Percentiles rank a stretch among this genome's conserved stretches.
Evolutionary conservation across 805 yeast genomes (phyloP).

Genomic region (Cyberlindnera galapagoensis): DNA sequence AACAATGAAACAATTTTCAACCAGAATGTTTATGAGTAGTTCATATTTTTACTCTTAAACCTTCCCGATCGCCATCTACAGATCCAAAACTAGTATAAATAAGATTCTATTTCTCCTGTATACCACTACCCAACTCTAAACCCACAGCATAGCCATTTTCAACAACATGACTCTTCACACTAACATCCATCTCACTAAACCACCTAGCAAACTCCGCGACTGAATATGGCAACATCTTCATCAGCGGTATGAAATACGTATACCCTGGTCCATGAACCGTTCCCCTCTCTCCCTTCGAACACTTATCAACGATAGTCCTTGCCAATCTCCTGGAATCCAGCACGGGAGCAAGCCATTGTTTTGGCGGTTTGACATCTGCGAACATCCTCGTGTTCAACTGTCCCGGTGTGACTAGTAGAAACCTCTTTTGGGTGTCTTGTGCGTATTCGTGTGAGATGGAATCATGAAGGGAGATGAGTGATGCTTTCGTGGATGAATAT

Average conservation of each 20-base stretch:
- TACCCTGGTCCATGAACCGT: slow-evolving; percentile 68
- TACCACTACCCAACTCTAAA: no score
- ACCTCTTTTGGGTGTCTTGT: slow-evolving; percentile 49
- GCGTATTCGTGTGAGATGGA: slow-evolving; percentile 68
- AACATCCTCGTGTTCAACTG: slow-evolving; percentile 76
- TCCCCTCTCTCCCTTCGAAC: slow-evolving; percentile 61
- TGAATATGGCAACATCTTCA: slow-evolving; percentile 66
- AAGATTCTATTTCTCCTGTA: no score
- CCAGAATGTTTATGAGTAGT: no score
- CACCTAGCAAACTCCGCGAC: slow-evolving; percentile 34
- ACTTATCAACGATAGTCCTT: slow-evolving; percentile 40
- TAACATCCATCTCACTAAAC: slow-evolving; percentile 61
- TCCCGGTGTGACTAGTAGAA: slow-evolving; percentile 77
- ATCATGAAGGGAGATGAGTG: slow-evolving; percentile 77
- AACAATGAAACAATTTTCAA: no score
- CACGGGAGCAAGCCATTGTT: slow-evolving; percentile 71
- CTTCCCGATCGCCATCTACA: slow-evolving; percentile 16
- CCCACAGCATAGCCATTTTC: no score
- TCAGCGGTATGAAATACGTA: slow-evolving; percentile 59
- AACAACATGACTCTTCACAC: slow-evolving; percentile 10
- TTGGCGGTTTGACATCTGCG: slow-evolving; percentile 68
- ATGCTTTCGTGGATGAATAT: slow-evolving; percentile 86
- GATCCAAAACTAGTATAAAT: not conserved
- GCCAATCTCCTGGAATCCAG: slow-evolving; percentile 58
- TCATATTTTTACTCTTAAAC: not conserved